Evolutionary conservation across 257 asterid genomes (phyloP), one percentile per base, ranked within the genome.

Genomic region (Solanum appendiculatum): DNA sequence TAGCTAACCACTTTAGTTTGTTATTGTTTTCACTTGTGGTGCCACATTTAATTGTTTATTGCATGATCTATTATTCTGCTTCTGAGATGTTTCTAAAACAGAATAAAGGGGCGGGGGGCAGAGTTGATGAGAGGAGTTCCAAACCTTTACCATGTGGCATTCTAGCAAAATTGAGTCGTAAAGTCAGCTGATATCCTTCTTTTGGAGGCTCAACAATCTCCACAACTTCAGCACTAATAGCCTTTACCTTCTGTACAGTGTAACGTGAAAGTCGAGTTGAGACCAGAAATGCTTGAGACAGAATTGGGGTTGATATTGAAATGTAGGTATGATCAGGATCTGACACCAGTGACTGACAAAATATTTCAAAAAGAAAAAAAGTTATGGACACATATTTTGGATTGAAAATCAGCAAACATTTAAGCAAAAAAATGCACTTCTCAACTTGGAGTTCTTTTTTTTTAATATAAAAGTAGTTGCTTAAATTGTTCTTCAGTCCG

Each of bases 231-330:
- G 98, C 95, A 88, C 91, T 66, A 54, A 95, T 94, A 34, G 78
- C 91, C 37, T 91, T 94, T 75, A 96, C 95, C 93, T 87, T 94
- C 82, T 94, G 92, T 6, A 91, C 78, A 29, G 95, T 94, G 87
- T 92, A 92, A 21, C 80, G 86, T 69, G 98, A 93, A 60, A 96
- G 94, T 60, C 90, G 89, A 29, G 94, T 80, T 56, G 97, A 88
- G 56, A 86, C 80, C 51, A 91, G 54, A 87, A 86, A 87, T 25
- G 93, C 94, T 92, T 89, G 95, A 82, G 98, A 93, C 60, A 95
- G 91, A 80, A 94, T 91, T 83, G 99, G 98, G 10, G 97, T 93
- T 81, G 99, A 92, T 87, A 96, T 56, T 29, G 99, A 96, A 86
- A 96, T 58, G 89, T 92, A 93, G 80, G 93, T 90, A 88, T 90